A percentile compares a stretch with the other conserved stretches of the same genome.
Conservation (phyloP, 1,139 yeast genomes). For the Sugiyamaella grinbergsii region DNA sequence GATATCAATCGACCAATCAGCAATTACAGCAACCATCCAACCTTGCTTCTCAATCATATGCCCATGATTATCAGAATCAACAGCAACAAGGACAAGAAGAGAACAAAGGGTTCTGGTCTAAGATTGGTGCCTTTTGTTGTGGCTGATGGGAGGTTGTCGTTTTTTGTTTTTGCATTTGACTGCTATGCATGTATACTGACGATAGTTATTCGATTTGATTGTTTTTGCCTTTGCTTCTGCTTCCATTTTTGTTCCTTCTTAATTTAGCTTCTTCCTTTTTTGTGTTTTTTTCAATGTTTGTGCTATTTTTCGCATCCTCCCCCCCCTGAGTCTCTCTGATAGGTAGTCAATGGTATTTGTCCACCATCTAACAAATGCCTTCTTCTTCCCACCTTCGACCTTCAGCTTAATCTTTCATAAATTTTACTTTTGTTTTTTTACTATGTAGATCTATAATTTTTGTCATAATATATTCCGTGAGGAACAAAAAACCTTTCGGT, state of each 20-base stretch:
- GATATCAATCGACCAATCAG: slow-evolving; percentile 30
- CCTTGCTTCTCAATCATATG: slow-evolving; percentile 27
- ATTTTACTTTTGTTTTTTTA: background rate
- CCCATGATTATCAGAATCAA: slow-evolving; percentile 27
- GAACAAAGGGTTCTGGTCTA: slow-evolving; percentile 40
- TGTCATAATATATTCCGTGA: slow-evolving; percentile 6
- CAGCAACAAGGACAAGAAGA: slow-evolving; percentile 30
- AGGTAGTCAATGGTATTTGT: background rate
- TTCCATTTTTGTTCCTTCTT: slow-evolving; percentile 8
- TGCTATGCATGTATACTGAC: slow-evolving; percentile 7
- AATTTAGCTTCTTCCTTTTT: background rate
- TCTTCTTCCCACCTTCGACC: background rate
- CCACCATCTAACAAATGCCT: background rate
- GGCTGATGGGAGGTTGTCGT: slow-evolving; percentile 28
- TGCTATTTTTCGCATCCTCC: slow-evolving; percentile 4
- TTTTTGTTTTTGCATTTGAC: slow-evolving; percentile 8
- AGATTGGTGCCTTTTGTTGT: slow-evolving; percentile 40
- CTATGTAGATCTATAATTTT: slow-evolving; percentile 8
- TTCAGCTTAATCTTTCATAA: background rate
- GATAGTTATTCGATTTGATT: slow-evolving; percentile 5
- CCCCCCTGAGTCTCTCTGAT: too few relatives aligned
- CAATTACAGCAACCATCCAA: slow-evolving; percentile 25
- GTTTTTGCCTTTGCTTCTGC: slow-evolving; percentile 14
- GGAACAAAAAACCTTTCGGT: background rate
- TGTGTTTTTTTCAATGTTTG: background rate